phyloP scores from a whole-genome alignment of 306 rosid genomes.

The Abrus pulchellus region DNA sequence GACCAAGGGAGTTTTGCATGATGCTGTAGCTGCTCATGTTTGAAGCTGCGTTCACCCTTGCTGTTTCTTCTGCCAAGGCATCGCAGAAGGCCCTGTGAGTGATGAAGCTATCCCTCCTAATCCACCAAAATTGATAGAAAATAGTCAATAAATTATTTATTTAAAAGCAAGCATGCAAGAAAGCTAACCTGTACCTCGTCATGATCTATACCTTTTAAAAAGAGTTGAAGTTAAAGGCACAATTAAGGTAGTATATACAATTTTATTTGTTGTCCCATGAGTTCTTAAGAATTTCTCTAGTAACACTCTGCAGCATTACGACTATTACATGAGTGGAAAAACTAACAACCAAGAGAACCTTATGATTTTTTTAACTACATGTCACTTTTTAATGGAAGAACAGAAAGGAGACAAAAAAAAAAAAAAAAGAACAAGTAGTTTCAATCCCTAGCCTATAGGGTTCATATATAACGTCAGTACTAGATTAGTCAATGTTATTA shows the following conservation, averaged over 20 bases:
- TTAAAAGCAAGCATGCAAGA: neutral
- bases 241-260: neutral
- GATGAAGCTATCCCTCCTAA: slow-evolving; percentile 94
- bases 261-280: neutral
- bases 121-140: slow-evolving; percentile 45
- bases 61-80: slow-evolving; percentile 96
- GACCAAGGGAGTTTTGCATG: slow-evolving; percentile 56
- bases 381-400: slow-evolving; percentile 1
- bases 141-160: neutral
- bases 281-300: neutral
- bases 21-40: slow-evolving; percentile 64
- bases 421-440: neutral
- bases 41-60: slow-evolving; percentile 75
- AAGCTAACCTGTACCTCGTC: slow-evolving; percentile 14
- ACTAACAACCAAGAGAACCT: neutral
- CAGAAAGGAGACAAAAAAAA: slow-evolving; percentile 10
- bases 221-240: neutral
- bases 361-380: neutral
- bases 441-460: slow-evolving; percentile 24
- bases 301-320: neutral
- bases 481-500: slow-evolving; percentile 26
- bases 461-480: neutral
- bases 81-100: slow-evolving; percentile 94
- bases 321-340: neutral
- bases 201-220: neutral